Conservation (phyloP, 352 stramenopile genomes). For the Globisporangium recalcitrans region DNA sequence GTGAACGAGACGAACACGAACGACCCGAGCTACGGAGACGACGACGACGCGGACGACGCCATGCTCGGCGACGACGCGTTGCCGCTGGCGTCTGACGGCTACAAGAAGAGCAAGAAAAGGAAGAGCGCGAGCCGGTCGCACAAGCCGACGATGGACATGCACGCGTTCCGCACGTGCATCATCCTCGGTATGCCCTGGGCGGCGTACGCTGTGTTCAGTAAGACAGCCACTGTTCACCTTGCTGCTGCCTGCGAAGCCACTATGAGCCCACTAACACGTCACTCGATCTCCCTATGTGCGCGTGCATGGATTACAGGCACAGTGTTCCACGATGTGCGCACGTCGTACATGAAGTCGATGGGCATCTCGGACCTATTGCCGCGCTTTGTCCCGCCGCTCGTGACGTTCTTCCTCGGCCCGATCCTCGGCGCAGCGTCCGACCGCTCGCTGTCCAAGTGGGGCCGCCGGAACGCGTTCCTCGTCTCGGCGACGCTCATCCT, state of each 20-base stretch:
- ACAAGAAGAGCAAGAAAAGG: not conserved
- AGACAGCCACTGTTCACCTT: not conserved
- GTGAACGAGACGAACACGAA: not conserved
- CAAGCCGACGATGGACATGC: slow-evolving; percentile 12
- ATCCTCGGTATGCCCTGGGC: slow-evolving; percentile 72
- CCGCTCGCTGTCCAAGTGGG: slow-evolving; percentile 63
- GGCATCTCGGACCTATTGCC: slow-evolving; percentile 53
- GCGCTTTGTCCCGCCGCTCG: slow-evolving; percentile 55
- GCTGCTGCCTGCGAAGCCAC: too few species aligned
- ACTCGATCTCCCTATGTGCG: not conserved
- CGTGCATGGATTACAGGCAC: slow-evolving; percentile 30
- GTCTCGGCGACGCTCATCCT: slow-evolving; percentile 42
- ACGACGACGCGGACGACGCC: not conserved
- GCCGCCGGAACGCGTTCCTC: slow-evolving; percentile 64
- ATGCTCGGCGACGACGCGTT: slow-evolving; percentile 1
- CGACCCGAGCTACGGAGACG: not conserved
- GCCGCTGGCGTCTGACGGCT: not conserved
- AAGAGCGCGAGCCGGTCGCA: not conserved
- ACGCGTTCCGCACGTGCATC: slow-evolving; percentile 49
- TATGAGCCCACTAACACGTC: not conserved
- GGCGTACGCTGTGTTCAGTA: slow-evolving; percentile 67
- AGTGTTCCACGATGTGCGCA: slow-evolving; percentile 61
- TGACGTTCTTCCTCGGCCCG: slow-evolving; percentile 60
- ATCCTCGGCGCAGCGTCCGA: slow-evolving; percentile 72
- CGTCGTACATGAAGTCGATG: slow-evolving; percentile 71